Evolutionary conservation across 345 rosid genomes (phyloP).

Genomic region (Geranium rotundifolium): DNA sequence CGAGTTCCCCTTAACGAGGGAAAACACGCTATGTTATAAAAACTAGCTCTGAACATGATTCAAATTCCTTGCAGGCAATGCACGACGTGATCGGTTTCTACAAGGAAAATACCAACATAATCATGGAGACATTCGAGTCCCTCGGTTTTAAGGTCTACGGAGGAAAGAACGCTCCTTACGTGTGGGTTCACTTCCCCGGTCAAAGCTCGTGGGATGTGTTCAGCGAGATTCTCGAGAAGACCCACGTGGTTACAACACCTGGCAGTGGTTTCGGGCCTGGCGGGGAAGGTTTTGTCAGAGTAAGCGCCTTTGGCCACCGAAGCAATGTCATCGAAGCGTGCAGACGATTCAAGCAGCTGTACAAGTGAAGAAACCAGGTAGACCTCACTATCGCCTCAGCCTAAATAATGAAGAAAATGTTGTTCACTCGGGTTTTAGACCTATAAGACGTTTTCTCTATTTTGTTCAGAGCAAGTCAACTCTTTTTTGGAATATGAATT

Average conservation of each 20-base stretch:
- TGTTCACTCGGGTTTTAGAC: too few species aligned
- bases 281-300: conserved; percentile 60
- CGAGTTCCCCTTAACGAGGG: too few species aligned
- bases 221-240: conserved; percentile 53
- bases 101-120: conserved; percentile 50
- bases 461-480: too few species aligned
- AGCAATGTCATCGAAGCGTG: too few species aligned
- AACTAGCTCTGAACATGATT: too few species aligned
- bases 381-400: too few species aligned
- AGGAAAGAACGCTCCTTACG: conserved; percentile 66
- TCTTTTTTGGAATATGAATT: too few species aligned
- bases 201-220: conserved; percentile 66
- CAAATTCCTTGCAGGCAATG: conserved; percentile 21
- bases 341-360: too few species aligned
- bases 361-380: too few species aligned
- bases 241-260: conserved; percentile 57
- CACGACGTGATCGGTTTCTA: conserved; percentile 33
- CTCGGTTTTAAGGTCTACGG: conserved; percentile 49
- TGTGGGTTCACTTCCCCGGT: conserved; percentile 63
- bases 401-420: too few species aligned
- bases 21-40: too few species aligned
- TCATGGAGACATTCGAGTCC: conserved; percentile 37
- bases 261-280: conserved; percentile 76
- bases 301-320: conserved; percentile 59
- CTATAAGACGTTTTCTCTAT: too few species aligned